Percentiles rank a stretch among this genome's conserved stretches.
Conservation (phyloP, 768 basidiomycete genomes). For the Suillus plorans region DNA sequence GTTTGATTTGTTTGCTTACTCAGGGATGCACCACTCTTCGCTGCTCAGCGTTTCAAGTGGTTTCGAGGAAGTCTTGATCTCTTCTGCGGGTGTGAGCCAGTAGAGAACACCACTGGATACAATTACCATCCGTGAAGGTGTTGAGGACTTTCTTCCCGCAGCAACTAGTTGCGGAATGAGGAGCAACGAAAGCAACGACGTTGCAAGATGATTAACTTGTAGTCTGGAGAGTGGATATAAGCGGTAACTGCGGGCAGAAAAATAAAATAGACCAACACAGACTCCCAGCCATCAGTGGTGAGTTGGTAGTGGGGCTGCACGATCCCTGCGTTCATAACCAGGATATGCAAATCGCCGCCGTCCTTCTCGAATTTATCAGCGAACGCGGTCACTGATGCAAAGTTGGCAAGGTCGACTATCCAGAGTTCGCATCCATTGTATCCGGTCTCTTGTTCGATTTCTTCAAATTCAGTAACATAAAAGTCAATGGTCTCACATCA, state of each 20-base stretch:
- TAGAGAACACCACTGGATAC: slow-evolving; percentile 32
- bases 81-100: slow-evolving; percentile 16
- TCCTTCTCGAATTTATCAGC: slow-evolving; percentile 26
- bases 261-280: slow-evolving; percentile 28
- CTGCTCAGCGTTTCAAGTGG: slow-evolving; percentile 26
- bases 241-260: background rate
- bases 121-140: slow-evolving; percentile 28
- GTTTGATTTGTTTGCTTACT: slow-evolving; percentile 13
- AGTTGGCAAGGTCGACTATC: slow-evolving; percentile 40
- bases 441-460: slow-evolving; percentile 24
- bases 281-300: slow-evolving; percentile 48
- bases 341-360: slow-evolving; percentile 34
- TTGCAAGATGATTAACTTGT: slow-evolving; percentile 36
- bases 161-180: slow-evolving; percentile 31
- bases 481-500: background rate
- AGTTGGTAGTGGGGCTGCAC: slow-evolving; percentile 10
- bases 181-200: slow-evolving; percentile 30
- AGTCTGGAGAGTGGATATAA: slow-evolving; percentile 18
- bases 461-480: slow-evolving; percentile 12
- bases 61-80: slow-evolving; percentile 18
- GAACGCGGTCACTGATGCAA: slow-evolving; percentile 42
- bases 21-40: slow-evolving; percentile 17
- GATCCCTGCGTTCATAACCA: slow-evolving; percentile 45
- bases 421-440: slow-evolving; percentile 37
- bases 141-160: slow-evolving; percentile 24